Evolutionary conservation across 495 filamentous ascomycete species (phyloP).

Genomic region (Talaromyces ruber): DNA sequence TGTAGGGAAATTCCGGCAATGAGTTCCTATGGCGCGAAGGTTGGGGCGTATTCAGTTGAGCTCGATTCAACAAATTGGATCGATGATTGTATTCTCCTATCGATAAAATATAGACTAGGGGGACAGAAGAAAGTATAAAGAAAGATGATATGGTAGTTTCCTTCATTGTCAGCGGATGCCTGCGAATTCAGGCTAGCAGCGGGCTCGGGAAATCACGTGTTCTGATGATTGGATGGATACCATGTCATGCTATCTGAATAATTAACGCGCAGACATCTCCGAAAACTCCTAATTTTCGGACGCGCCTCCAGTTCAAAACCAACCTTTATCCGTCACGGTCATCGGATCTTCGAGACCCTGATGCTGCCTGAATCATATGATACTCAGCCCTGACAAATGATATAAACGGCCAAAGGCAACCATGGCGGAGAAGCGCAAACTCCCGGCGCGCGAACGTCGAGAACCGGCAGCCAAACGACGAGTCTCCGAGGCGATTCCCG

Average conservation of each 20-base stretch:
- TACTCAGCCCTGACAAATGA: neutral
- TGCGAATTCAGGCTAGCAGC: neutral
- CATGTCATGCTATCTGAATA: neutral
- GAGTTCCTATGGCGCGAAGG: neutral
- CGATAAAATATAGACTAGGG: neutral
- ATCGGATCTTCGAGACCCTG: neutral
- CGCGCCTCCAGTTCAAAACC: neutral
- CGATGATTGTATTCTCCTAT: neutral
- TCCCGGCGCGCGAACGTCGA: slow-evolving; percentile 36
- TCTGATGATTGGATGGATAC: neutral
- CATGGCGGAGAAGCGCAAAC: slow-evolving; percentile 41
- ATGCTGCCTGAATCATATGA: neutral
- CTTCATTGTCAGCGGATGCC: neutral
- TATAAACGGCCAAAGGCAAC: neutral
- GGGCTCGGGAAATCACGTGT: neutral
- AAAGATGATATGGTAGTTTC: neutral
- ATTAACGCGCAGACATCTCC: neutral
- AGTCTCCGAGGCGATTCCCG: slow-evolving; percentile 34
- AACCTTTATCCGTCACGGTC: neutral
- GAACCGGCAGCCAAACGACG: slow-evolving; percentile 39
- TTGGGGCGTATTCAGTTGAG: neutral
- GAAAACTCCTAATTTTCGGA: neutral
- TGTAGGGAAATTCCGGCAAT: neutral
- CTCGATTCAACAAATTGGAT: neutral
- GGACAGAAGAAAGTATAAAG: neutral